Evolutionary conservation across 2,329 filamentous ascomycete species (phyloP), one percentile per base, ranked within the genome.

Genomic region (Diplodia corticola): DNA sequence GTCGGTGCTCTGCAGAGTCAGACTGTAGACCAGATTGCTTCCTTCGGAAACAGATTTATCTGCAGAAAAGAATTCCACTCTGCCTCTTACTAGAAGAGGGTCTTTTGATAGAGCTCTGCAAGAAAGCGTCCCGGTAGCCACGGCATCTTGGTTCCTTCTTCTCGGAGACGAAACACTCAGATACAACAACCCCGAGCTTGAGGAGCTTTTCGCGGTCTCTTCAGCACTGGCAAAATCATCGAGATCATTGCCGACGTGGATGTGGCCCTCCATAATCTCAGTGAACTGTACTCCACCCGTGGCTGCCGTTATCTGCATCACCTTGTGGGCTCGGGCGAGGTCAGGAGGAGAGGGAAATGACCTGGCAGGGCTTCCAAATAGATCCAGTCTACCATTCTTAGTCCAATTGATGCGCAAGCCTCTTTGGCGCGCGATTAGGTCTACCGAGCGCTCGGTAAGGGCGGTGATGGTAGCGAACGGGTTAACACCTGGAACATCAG

Each of bases 391-490:
- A 3, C 59, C 57, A 40, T 72, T 71, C 5, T 53, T 17, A 77
- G 77, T 30, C 24, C 76, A 74, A 66, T 82, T 80, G 61, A 88
- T 83, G 5, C 66, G 68, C 12, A 88, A 77, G 0, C 71, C 70
- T 6, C 79, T 71, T 9, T 77, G 76, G 61, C 76, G 69, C 2
- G 82, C 80, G 60, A 84, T 84, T 5, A 80, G 73, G 61, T 86
- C 83, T 6, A 90, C 82, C 0, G 85, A 85, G 10, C 89, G 80
- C 75, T 91, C 89, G 0, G 89, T 88, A 22, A 91, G 81, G 2
- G 89, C 88, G 0, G 88, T 84, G 69, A 91, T 91, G 1, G 88
- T 91, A 1, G 88, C 89, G 63, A 89, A 83, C 0, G 89, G 88
- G 71, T 91, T 91, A 3, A 87, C 86, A 0, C 72, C 69, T 73